Evolutionary conservation across 768 basidiomycete genomes (phyloP).

Genomic region (Piloderma croceum): DNA sequence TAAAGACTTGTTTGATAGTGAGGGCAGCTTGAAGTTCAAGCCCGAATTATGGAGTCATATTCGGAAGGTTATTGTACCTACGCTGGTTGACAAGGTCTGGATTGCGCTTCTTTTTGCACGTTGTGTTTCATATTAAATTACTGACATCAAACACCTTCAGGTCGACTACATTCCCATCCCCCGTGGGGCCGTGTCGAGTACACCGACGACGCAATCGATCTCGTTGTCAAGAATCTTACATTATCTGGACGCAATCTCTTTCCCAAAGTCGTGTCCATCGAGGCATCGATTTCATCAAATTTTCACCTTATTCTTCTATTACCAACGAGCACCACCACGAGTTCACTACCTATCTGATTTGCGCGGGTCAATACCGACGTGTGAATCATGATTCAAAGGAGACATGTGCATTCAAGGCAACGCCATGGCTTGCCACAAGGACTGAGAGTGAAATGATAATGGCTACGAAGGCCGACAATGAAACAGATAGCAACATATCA

Average conservation of each 20-base stretch:
- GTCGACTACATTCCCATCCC: slow-evolving; percentile 86
- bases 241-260: slow-evolving; percentile 85
- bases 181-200: slow-evolving; percentile 92
- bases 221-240: slow-evolving; percentile 91
- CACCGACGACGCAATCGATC: slow-evolving; percentile 77
- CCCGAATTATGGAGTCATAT: slow-evolving; percentile 86
- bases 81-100: slow-evolving; percentile 67
- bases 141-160: slow-evolving; percentile 24
- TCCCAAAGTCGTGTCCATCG: slow-evolving; percentile 69
- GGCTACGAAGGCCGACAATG: no score
- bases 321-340: slow-evolving; percentile 62
- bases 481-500: no score
- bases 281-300: slow-evolving; percentile 78
- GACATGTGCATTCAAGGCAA: no score
- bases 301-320: slow-evolving; percentile 64
- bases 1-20: slow-evolving; percentile 71
- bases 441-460: no score
- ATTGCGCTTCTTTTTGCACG: no score
- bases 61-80: slow-evolving; percentile 73
- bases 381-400: no score
- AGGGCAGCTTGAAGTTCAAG: slow-evolving; percentile 87
- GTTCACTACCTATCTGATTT: no score
- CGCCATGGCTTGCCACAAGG: no score
- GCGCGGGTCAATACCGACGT: no score
- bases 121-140: not conserved